A percentile compares a stretch with the other conserved stretches of the same genome.
These are phyloP conservation scores for Gracilaria gracilis DNA, from an alignment of 23 red algal species.

Conservation along the genomic window DNA sequence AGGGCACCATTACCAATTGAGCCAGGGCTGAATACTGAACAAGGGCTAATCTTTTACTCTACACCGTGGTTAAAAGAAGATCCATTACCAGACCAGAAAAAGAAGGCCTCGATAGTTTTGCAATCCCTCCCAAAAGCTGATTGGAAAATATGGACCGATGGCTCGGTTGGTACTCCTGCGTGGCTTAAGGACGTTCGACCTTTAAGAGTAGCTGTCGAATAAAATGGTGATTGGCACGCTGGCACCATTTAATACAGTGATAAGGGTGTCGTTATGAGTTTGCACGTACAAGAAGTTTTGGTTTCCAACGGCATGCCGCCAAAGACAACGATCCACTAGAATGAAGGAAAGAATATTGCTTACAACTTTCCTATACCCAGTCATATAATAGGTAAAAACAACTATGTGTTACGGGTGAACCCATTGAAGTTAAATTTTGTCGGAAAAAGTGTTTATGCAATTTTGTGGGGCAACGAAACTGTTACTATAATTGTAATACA, in stretches of 20 bases:
- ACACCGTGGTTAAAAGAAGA: not conserved
- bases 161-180: not conserved
- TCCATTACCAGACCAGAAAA: not conserved
- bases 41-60: not conserved
- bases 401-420: not conserved
- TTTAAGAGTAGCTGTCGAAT: not conserved
- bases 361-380: not conserved
- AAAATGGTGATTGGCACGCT: not conserved
- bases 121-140: not conserved
- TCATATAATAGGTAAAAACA: not conserved
- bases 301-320: not conserved
- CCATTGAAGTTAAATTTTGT: not conserved
- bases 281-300: not conserved
- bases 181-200: not conserved
- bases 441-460: not conserved
- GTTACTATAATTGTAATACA: not conserved
- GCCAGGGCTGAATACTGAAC: not conserved
- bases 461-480: not conserved
- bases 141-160: not conserved
- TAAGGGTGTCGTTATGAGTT: not conserved
- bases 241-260: not conserved
- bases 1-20: not conserved
- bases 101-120: not conserved
- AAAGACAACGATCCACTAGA: not conserved
- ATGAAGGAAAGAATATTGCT: not conserved